phyloP scores from a whole-genome alignment of 2,329 filamentous ascomycete genomes.

The Phaeosphaeriaceae sp. region DNA sequence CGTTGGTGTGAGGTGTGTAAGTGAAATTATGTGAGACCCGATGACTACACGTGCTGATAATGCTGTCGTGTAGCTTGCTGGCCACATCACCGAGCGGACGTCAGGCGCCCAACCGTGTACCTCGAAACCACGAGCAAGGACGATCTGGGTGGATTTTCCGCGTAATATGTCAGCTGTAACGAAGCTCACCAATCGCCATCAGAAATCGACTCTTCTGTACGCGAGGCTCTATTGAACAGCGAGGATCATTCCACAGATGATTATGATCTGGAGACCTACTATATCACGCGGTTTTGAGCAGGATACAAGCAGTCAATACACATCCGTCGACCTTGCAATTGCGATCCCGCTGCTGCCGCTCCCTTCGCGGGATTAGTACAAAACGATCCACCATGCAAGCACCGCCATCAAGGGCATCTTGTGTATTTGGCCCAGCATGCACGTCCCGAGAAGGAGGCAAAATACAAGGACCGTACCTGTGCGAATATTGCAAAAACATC shows the following conservation, averaged over 20 bases:
- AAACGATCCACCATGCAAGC: slow-evolving; percentile 20
- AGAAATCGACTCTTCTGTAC: neutral
- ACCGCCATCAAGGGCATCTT: slow-evolving; percentile 27
- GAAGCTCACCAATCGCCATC: neutral
- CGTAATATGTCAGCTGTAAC: neutral
- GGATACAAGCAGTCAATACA: neutral
- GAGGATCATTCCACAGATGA: neutral
- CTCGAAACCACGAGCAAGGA: neutral
- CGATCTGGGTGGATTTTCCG: neutral
- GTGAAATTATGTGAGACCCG: neutral
- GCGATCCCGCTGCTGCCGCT: neutral
- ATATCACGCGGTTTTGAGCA: neutral
- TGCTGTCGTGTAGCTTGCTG: neutral
- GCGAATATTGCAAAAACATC: slow-evolving; percentile 35
- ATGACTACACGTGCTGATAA: neutral
- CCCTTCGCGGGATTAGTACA: neutral
- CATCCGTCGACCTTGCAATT: neutral
- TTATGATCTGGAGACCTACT: neutral
- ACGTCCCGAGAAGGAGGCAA: slow-evolving; percentile 25
- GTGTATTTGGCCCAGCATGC: slow-evolving; percentile 31
- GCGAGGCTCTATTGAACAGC: neutral
- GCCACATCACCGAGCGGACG: no score
- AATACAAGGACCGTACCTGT: slow-evolving; percentile 27
- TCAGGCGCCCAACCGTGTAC: neutral
- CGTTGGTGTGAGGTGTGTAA: neutral